Evolutionary conservation across 2,329 filamentous ascomycete species (phyloP), one percentile per base, ranked within the genome.

Genomic region (Aspergillus sp.): DNA sequence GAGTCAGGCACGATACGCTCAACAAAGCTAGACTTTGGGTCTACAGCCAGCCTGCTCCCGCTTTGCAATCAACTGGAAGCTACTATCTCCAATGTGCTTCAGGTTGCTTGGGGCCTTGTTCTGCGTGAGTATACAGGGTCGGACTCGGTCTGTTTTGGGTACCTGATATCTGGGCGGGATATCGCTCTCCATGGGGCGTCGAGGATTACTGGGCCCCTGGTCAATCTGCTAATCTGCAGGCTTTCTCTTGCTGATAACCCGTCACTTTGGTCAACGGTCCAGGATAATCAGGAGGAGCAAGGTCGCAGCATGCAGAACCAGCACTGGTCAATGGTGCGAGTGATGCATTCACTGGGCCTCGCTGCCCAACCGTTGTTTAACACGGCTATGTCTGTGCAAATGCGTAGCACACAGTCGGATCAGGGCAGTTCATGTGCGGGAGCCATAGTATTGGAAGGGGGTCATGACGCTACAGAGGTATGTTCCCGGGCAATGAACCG

Each of bases 351-450:
- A 37, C 34, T 37, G 34, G 34, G 34, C 5, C 57, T 57, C 6
- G 42, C 57, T 5, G 56, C 59, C 4, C 56, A 61, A 30, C 48
- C 63, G 9, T 45, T 64, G 33, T 66, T 66, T 46, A 65, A 64
- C n/a, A 65, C 64, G 4, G 61, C 58, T 1, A 60, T 66, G 59
- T 66, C 64, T 1, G 19, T 64, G 13, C 19, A 19, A 19, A 19
- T 19, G 19, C 2, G 19, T 19, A 19, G 2, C 19, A 19, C 19
- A 19, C 19, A 19, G 19, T 19, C 19, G 19, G 19, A 19, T 19
- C 19, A 19, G 19, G 19, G 19, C 19, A 19, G 19, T 19, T 19
- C 19, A 19, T 19, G 19, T 19, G 19, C 3, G 19, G 19, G 19
- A 19, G 19, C 19, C 19, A 19, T 19, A 19, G 19, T 19, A 19